Evolutionary conservation across 352 stramenopile species (phyloP), one percentile per base, ranked within the genome.

Genomic region (Phytophthora vignae): DNA sequence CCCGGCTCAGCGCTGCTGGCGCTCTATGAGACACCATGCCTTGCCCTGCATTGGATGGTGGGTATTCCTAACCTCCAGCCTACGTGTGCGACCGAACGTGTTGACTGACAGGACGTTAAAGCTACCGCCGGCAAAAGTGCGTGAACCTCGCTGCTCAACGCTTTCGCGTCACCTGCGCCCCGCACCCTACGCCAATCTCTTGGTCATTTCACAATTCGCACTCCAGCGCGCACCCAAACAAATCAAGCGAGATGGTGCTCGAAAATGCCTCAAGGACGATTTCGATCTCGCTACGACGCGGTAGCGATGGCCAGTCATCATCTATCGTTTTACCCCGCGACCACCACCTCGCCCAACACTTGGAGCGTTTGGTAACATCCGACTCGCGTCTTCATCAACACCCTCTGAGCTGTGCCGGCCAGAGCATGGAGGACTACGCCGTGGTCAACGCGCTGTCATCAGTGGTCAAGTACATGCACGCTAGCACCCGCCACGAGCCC

Each of bases 391-490:
- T 31, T 48, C 19, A 22, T 55, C 36, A 60, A 44, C 38, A 46
- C 22, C 46, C 8, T 7, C 44, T 52, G 17, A 25, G 44, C 44
- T 27, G n/a, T 25, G 9, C 7, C n/a, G 4, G 9, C 9, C 59
- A 40, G 53, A 7, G 27, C 7, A 22, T 40, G n/a, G n/a, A 70
- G 6, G 9, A 46, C 29, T 50, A 62, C 33, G 21, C 60, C 42
- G 64, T 70, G 5, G 49, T 73, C 5, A 56, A 54, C 11, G 55
- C 66, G 9, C 56, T 74, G 5, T 68, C 73, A 29, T 64, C 61
- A 0, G 65, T 77, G n/a, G 64, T 61, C 2, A 60, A 73, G 60
- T 74, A 70, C 33, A 67, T 76, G 19, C 62, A 64, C 49, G n/a
- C 58, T 29, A 75, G 25, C 22, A 22, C 58, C 4, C 48, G 33